phyloP scores from a whole-genome alignment of 1,284 basidiomycete species.

The Lentinula novae-zelandiae region DNA sequence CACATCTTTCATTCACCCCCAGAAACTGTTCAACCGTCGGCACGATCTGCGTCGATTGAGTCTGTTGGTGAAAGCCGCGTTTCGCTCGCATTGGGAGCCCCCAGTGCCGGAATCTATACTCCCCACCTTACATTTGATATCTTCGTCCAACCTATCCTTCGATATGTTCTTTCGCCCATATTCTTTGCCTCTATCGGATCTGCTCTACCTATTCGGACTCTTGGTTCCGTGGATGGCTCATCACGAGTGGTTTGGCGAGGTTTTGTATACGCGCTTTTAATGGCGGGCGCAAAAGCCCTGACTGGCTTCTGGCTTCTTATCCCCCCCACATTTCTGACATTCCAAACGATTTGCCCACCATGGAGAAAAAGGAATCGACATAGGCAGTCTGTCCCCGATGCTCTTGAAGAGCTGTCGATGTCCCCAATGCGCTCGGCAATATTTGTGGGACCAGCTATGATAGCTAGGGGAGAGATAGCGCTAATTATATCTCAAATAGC shows the following conservation, averaged over 20 bases:
- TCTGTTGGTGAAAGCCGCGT: background rate
- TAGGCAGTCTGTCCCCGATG: background rate
- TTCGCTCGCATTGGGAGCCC: background rate
- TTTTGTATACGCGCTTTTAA: conserved; percentile 31
- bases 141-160: conserved; percentile 26
- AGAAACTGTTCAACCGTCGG: background rate
- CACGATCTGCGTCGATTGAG: background rate
- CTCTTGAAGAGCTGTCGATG: background rate
- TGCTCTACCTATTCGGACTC: conserved; percentile 30
- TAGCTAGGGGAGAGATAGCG: conserved; percentile 38
- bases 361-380: background rate
- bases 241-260: conserved; percentile 35
- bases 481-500: conserved; percentile 36
- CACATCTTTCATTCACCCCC: conserved; percentile 20
- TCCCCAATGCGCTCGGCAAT: conserved; percentile 20
- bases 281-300: conserved; percentile 30
- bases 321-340: conserved; percentile 22
- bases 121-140: conserved; percentile 22
- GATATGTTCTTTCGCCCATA: conserved; percentile 29
- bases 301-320: conserved; percentile 30
- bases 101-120: conserved; percentile 5
- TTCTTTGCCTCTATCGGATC: conserved; percentile 36
- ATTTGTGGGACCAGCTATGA: conserved; percentile 34
- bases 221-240: conserved; percentile 29
- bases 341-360: too few relatives aligned